Evolutionary conservation across 129 eudicot species (phyloP).

Genomic region (Flaveria robusta): DNA sequence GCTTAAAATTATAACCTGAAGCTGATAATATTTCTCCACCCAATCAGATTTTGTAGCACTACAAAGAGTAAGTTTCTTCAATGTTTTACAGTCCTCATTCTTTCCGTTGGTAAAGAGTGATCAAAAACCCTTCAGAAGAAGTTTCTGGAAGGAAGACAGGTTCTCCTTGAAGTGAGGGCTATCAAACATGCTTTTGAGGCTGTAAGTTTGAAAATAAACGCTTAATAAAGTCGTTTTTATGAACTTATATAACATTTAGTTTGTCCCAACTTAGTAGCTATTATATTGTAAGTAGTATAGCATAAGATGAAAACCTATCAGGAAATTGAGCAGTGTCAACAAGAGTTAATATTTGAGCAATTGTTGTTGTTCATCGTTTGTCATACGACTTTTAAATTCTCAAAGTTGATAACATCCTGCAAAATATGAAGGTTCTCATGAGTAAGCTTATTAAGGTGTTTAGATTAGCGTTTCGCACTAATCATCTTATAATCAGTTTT

Average conservation of each 20-base stretch:
- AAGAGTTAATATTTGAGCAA: constrained; percentile 57
- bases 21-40: constrained; percentile 73
- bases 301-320: constrained; percentile 51
- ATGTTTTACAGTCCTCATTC: constrained; percentile 56
- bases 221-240: constrained; percentile 1
- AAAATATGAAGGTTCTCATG: constrained; percentile 21
- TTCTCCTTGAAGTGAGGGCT: constrained; percentile 80
- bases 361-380: constrained; percentile 64
- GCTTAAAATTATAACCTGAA: constrained; percentile 53
- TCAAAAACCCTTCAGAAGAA: constrained; percentile 91
- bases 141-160: constrained; percentile 71
- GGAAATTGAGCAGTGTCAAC: constrained; percentile 50
- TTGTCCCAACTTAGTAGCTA: not conserved
- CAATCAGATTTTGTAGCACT: constrained; percentile 66
- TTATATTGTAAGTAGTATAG: not conserved
- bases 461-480: not conserved
- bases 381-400: constrained; percentile 55
- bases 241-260: not conserved
- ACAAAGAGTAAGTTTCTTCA: constrained; percentile 68
- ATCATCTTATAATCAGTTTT: too few species aligned
- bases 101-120: constrained; percentile 49
- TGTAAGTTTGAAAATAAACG: constrained; percentile 36
- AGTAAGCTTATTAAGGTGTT: constrained; percentile 11
- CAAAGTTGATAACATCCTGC: constrained; percentile 75
- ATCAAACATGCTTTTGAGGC: constrained; percentile 76